A percentile compares a stretch with the other conserved stretches of the same genome.
Conservation (phyloP, 108 stramenopile species). For the Nitzschia sp. region DNA sequence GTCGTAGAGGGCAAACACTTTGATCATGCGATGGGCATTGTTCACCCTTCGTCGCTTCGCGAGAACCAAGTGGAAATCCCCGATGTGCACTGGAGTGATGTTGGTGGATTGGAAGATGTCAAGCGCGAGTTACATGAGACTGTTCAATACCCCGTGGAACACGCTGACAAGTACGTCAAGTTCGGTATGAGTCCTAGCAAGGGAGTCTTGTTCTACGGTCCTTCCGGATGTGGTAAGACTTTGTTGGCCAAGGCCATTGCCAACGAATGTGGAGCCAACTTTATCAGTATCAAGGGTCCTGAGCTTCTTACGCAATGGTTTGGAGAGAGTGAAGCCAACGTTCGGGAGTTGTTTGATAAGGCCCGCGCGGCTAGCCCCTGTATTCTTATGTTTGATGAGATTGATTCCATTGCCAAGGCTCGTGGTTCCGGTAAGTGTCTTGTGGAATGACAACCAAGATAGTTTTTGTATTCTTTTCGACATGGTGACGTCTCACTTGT, state of each 20-base stretch:
- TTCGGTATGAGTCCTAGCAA: constrained; percentile 92
- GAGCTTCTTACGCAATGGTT: constrained; percentile 97
- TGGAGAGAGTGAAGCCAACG: constrained; percentile 97
- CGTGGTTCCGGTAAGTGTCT: constrained; percentile 73
- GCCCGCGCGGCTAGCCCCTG: constrained; percentile 87
- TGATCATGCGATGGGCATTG: constrained; percentile 85
- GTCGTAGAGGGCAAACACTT: constrained; percentile 92
- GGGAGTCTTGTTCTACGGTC: constrained; percentile 95
- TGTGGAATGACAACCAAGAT: neutral
- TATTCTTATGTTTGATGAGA: constrained; percentile 99
- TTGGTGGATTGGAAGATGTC: constrained; percentile 98
- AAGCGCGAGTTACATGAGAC: constrained; percentile 98
- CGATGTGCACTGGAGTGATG: constrained; percentile 97
- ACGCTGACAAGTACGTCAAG: constrained; percentile 89
- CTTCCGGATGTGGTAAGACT: constrained; percentile 93
- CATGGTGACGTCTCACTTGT: neutral
- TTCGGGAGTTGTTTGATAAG: constrained; percentile 91
- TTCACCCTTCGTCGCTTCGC: constrained; percentile 90
- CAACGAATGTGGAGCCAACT: constrained; percentile 97
- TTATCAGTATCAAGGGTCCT: constrained; percentile 96
- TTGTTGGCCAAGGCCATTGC: constrained; percentile 99
- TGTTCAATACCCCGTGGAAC: constrained; percentile 97
- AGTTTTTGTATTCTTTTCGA: no score
- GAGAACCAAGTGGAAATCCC: constrained; percentile 94
- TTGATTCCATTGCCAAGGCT: constrained; percentile 94